Evolutionary conservation across 768 basidiomycete genomes (phyloP).

Genomic region (Termitomyces sp.): DNA sequence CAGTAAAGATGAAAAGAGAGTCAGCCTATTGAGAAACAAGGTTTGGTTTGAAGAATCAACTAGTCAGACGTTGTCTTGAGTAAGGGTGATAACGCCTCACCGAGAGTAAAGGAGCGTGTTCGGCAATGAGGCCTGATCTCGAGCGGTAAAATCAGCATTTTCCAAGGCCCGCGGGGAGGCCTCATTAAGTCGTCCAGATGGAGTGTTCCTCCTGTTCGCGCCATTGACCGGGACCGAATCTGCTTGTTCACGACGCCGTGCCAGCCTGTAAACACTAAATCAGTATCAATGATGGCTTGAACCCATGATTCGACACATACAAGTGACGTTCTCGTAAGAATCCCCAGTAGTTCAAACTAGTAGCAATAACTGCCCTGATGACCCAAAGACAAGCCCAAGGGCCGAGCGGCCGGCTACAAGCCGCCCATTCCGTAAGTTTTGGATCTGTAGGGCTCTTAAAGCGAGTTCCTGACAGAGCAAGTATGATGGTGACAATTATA

Average conservation of each 20-base stretch:
- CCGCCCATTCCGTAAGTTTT: slow-evolving; percentile 52
- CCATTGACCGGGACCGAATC: neutral
- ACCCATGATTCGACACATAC: slow-evolving; percentile 18
- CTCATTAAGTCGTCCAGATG: neutral
- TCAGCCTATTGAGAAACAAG: slow-evolving; percentile 41
- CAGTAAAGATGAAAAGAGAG: slow-evolving; percentile 63
- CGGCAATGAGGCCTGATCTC: slow-evolving; percentile 13
- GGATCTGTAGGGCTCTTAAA: slow-evolving; percentile 44
- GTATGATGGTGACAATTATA: slow-evolving; percentile 47
- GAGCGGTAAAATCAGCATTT: neutral
- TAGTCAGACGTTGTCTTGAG: slow-evolving; percentile 17
- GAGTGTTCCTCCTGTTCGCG: neutral
- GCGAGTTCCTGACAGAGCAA: slow-evolving; percentile 44
- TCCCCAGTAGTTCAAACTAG: slow-evolving; percentile 55
- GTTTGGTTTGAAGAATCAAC: neutral
- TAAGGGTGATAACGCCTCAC: slow-evolving; percentile 28
- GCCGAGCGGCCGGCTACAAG: slow-evolving; percentile 65
- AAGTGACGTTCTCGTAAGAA: slow-evolving; percentile 38
- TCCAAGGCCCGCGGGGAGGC: slow-evolving; percentile 5
- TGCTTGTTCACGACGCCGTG: slow-evolving; percentile 12
- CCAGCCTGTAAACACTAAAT: slow-evolving; percentile 9
- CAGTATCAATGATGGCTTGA: neutral
- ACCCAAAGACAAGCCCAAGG: slow-evolving; percentile 69
- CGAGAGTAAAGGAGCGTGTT: slow-evolving; percentile 36
- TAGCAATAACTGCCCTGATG: slow-evolving; percentile 48